phyloP scores from a whole-genome alignment of 164 flowering plant species.

The Dillenia turbinata region DNA sequence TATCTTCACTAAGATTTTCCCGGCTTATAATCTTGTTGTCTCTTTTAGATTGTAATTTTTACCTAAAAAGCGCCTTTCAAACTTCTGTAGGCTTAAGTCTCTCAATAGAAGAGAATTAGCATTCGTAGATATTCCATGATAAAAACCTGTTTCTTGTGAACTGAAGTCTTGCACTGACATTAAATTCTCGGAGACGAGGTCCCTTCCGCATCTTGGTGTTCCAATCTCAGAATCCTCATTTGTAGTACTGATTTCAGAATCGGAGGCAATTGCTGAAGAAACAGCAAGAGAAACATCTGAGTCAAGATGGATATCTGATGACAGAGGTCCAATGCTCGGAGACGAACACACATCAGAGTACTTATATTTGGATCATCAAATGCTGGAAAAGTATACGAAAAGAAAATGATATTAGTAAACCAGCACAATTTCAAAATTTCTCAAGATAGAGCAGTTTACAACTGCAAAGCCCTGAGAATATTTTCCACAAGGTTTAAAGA shows the following conservation, averaged over 20 bases:
- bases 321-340: conserved; percentile 25
- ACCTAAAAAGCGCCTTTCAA: conserved; percentile 56
- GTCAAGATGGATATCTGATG: conserved; percentile 32
- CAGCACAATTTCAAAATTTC: too few relatives aligned
- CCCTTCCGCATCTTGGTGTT: conserved; percentile 59
- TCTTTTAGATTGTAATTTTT: conserved; percentile 36
- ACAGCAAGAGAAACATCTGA: conserved; percentile 48
- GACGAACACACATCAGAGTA: conserved; percentile 34
- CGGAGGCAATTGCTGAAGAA: conserved; percentile 59
- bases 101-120: conserved; percentile 77
- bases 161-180: conserved; percentile 56
- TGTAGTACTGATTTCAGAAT: conserved; percentile 88
- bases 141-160: conserved; percentile 55
- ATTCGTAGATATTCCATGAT: conserved; percentile 62
- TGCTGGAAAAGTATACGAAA: conserved; percentile 39
- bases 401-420: too few relatives aligned
- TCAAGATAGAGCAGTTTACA: too few relatives aligned
- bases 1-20: conserved; percentile 45
- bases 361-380: conserved; percentile 55
- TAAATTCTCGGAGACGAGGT: conserved; percentile 60
- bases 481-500: too few relatives aligned
- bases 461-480: too few relatives aligned
- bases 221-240: conserved; percentile 88
- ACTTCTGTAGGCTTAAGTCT: conserved; percentile 61
- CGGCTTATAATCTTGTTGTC: conserved; percentile 28